A percentile compares a stretch with the other conserved stretches of the same genome.
phyloP scores from a whole-genome alignment of 2,329 filamentous ascomycete species.

The Hypoxylon rubiginosum region DNA sequence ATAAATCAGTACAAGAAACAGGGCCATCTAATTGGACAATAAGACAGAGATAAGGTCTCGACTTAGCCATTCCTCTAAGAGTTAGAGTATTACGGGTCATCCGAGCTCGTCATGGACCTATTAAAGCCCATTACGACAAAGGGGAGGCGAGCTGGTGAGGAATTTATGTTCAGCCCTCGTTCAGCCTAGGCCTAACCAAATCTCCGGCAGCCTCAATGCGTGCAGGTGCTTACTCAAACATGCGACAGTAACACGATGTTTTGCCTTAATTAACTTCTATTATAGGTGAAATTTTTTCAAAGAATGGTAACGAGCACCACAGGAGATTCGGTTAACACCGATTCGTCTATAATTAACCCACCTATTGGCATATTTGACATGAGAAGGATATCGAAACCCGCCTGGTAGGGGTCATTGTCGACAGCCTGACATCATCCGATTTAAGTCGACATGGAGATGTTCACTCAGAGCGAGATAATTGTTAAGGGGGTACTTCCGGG shows the following conservation, averaged over 20 bases:
- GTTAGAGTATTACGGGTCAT: constrained; percentile 24
- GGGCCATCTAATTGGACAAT: constrained; percentile 37
- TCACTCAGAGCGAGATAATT: constrained; percentile 30
- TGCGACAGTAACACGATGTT: constrained; percentile 32
- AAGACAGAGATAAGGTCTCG: constrained; percentile 39
- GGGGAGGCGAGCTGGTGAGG: constrained; percentile 16
- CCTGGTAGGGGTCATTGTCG: background rate
- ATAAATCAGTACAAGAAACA: constrained; percentile 38
- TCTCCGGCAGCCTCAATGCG: constrained; percentile 38
- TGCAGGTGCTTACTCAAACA: constrained; percentile 6
- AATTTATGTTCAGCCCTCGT: constrained; percentile 10
- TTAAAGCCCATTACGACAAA: constrained; percentile 14
- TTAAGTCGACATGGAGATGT: constrained; percentile 5
- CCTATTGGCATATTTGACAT: too few species aligned
- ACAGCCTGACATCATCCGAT: constrained; percentile 35
- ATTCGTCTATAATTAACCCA: background rate
- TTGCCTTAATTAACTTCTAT: background rate
- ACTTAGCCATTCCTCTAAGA: constrained; percentile 8
- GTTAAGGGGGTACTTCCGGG: constrained; percentile 38
- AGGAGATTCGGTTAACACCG: constrained; percentile 14
- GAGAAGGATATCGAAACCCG: too few species aligned
- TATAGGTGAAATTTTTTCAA: background rate
- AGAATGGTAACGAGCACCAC: background rate
- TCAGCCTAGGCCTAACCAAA: constrained; percentile 24
- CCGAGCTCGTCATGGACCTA: background rate